phyloP scores from a whole-genome alignment of 2,329 filamentous ascomycete genomes.

The Aspergillus brunneoviolaceus region DNA sequence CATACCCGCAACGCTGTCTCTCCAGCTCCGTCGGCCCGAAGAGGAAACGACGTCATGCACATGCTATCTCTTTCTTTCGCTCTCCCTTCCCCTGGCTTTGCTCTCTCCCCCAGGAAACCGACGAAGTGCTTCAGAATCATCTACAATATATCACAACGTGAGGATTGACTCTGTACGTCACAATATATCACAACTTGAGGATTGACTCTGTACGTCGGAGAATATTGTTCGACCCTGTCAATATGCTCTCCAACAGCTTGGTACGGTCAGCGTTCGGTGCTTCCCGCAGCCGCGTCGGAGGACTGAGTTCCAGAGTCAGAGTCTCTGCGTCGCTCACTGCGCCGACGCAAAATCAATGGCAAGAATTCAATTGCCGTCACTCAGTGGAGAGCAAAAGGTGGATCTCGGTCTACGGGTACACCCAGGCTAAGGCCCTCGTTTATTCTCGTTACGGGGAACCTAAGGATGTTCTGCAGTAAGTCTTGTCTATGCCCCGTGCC shows the following conservation, averaged over 20 bases:
- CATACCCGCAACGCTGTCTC: conserved; percentile 6
- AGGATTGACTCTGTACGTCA: neutral
- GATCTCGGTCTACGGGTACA: conserved; percentile 51
- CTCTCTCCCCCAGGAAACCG: neutral
- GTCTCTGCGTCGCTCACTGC: conserved; percentile 12
- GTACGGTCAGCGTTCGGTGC: conserved; percentile 22
- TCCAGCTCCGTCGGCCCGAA: conserved; percentile 22
- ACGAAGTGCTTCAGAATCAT: neutral
- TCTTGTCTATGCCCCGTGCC: neutral
- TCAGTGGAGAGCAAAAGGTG: conserved; percentile 31
- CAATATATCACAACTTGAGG: no score
- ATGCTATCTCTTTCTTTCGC: neutral
- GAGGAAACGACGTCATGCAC: conserved; percentile 23
- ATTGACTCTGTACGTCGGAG: neutral
- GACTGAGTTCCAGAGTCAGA: conserved; percentile 15
- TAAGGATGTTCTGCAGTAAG: conserved; percentile 48
- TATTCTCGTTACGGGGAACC: conserved; percentile 51
- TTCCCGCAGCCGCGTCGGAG: conserved; percentile 14
- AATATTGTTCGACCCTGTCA: neutral
- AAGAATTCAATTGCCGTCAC: conserved; percentile 12
- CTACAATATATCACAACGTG: neutral
- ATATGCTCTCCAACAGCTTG: conserved; percentile 31
- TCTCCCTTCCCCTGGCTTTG: neutral
- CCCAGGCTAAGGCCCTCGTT: conserved; percentile 50
- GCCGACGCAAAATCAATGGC: conserved; percentile 11